Base-by-base conservation (phyloP, 352 stramenopile species). In the Phytophthora boehmeriae region DNA sequence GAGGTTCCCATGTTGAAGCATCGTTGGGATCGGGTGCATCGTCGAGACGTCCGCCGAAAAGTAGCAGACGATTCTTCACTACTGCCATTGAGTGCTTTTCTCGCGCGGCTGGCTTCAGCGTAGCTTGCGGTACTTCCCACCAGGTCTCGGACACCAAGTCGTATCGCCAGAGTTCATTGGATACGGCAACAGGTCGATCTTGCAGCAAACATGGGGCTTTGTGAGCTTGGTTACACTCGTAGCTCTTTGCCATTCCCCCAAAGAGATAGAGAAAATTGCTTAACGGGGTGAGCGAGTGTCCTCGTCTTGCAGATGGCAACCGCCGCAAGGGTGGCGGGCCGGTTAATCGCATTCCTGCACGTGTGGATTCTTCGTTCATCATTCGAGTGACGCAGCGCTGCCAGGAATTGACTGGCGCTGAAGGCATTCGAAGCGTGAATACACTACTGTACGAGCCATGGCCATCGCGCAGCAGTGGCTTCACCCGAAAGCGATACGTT, bases 81-180 rank as follows among this genome's bases (percentile, higher is more conserved):
- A 83, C 60, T 5, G 71, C 62, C 48, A 81, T 75, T 4, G 81
- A 80, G 55, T 93, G 83, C 30, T 88, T 88, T 53, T 91, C 83
- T 22, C 81, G 62, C 5, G 76, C 48, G 20, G 66, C 38, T 0
- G 83, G 81, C 10, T 52, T 11, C 14, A 59, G 2, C 0, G 30
- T 14, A 6, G 58, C 20, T 5, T 68, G 49, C 27, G 38, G 38
- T 0, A 90, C 54, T 39, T 84, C 60, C 43, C 82, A 75, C 83
- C 83, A 93, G 5, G 59, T 75, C 32, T 74, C 69, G 2, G 74
- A 85, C 1, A 65, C 34, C 1, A 79, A 47, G 51, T 93, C 74
- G 43, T 87, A 89, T 8, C 79, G 74, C 83, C 81, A 93, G 1
- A 93, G 71, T 42, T 93, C 81, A 53, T 87, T 90, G n/a, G 66